Percentiles rank a stretch among this genome's conserved stretches.
Conservation (phyloP, 495 filamentous ascomycete genomes). For the Aspergillus avenaceus region DNA sequence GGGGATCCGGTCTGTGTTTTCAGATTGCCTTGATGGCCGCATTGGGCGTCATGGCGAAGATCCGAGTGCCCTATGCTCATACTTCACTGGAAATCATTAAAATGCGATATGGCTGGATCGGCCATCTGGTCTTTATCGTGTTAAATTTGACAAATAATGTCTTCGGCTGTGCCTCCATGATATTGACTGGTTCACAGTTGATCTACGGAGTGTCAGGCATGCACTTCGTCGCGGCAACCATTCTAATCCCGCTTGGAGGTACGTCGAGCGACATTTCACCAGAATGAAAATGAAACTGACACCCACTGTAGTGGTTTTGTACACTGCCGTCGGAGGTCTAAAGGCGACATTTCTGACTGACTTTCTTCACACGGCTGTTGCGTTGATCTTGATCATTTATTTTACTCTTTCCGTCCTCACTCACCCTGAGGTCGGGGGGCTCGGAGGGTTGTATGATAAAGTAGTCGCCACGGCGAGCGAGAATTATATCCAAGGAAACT, state of each 20-base stretch:
- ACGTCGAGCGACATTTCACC: background rate
- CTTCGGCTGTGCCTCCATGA: conserved; percentile 41
- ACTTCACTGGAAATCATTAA: conserved; percentile 53
- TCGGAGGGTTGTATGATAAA: conserved; percentile 36
- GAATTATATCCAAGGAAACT: conserved; percentile 42
- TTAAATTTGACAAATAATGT: conserved; percentile 52
- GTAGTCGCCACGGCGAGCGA: conserved; percentile 25
- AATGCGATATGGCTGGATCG: conserved; percentile 48
- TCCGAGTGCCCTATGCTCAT: conserved; percentile 51
- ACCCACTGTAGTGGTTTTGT: conserved; percentile 26
- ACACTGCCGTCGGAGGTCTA: conserved; percentile 37
- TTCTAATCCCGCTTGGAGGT: conserved; percentile 45
- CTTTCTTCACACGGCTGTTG: conserved; percentile 35
- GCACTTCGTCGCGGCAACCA: conserved; percentile 37
- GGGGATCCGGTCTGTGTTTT: conserved; percentile 36
- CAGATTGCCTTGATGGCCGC: conserved; percentile 39
- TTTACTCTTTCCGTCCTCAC: conserved; percentile 33
- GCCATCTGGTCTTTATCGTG: conserved; percentile 46
- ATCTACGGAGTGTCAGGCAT: conserved; percentile 38
- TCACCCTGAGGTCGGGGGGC: conserved; percentile 27
- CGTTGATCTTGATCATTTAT: conserved; percentile 36
- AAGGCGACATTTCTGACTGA: conserved; percentile 41
- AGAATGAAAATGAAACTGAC: background rate
- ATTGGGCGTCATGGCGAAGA: conserved; percentile 36
- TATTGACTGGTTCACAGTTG: conserved; percentile 31